Evolutionary conservation across 768 basidiomycete species (phyloP).

Genomic region (Trametes cinnabarina): DNA sequence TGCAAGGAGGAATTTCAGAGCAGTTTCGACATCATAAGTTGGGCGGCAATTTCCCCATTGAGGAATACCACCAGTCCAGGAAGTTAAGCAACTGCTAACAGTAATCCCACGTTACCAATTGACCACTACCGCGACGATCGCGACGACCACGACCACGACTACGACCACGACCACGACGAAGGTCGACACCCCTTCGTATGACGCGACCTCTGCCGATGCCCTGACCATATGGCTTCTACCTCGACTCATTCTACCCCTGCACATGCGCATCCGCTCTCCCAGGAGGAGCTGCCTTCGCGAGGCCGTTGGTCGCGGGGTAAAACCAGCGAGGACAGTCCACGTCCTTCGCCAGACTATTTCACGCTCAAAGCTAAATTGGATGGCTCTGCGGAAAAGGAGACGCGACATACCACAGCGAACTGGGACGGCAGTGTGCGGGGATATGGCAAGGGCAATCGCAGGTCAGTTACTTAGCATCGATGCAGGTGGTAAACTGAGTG

Average conservation of each 20-base stretch:
- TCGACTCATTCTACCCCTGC: slow-evolving; percentile 28
- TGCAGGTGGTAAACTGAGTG: not conserved
- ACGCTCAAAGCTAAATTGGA: slow-evolving; percentile 63
- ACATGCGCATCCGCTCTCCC: slow-evolving; percentile 69
- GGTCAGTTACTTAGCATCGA: slow-evolving; percentile 7
- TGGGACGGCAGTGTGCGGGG: slow-evolving; percentile 61
- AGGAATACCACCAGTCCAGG: no score
- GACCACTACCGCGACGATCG: no score
- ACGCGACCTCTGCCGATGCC: not conserved
- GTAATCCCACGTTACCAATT: no score
- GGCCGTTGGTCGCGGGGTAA: slow-evolving; percentile 48
- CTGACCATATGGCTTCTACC: slow-evolving; percentile 23
- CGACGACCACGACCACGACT: slow-evolving; percentile 1
- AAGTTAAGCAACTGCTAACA: no score
- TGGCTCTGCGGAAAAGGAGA: slow-evolving; percentile 34
- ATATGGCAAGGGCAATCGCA: slow-evolving; percentile 40
- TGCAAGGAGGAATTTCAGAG: no score
- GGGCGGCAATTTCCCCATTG: no score
- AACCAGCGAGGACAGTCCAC: slow-evolving; percentile 31
- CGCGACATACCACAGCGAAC: slow-evolving; percentile 29
- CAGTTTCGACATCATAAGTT: no score
- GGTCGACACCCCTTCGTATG: not conserved
- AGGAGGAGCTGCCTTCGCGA: slow-evolving; percentile 44
- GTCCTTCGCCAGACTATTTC: slow-evolving; percentile 54
- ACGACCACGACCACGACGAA: not conserved